Evolutionary conservation across 1,284 basidiomycete genomes (phyloP).

Genomic region (Waitea zeae): DNA sequence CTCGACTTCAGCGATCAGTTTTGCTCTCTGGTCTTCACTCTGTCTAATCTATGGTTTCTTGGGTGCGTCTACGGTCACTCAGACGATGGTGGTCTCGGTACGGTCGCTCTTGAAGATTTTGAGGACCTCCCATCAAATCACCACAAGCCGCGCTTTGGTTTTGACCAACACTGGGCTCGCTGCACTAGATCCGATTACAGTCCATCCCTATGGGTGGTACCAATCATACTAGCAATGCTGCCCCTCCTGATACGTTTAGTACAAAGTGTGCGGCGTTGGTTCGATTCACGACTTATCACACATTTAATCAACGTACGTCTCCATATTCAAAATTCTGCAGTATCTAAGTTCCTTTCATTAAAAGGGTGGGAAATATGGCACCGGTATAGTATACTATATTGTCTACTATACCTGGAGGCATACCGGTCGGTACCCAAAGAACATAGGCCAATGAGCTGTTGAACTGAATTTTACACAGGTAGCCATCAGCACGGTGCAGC

Average conservation of each 20-base stretch:
- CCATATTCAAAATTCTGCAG: background rate
- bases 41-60: slow-evolving; percentile 59
- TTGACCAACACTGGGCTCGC: slow-evolving; percentile 28
- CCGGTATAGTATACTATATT: slow-evolving; percentile 44
- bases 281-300: slow-evolving; percentile 53
- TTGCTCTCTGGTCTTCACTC: slow-evolving; percentile 56
- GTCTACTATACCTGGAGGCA: slow-evolving; percentile 65
- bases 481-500: slow-evolving; percentile 22
- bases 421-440: slow-evolving; percentile 32
- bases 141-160: no score
- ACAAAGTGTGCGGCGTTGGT: slow-evolving; percentile 78
- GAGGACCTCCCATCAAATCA: no score
- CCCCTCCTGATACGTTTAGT: slow-evolving; percentile 63
- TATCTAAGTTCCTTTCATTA: slow-evolving; percentile 11
- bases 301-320: slow-evolving; percentile 73
- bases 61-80: slow-evolving; percentile 53
- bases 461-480: no score
- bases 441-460: no score
- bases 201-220: slow-evolving; percentile 34
- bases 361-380: slow-evolving; percentile 67
- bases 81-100: no score
- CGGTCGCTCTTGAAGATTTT: no score
- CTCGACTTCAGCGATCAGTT: slow-evolving; percentile 55
- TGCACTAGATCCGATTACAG: slow-evolving; percentile 19
- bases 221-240: slow-evolving; percentile 34